Evolutionary conservation across 2,329 filamentous ascomycete genomes (phyloP).

Genomic region (Ophiostoma pallidulum): DNA sequence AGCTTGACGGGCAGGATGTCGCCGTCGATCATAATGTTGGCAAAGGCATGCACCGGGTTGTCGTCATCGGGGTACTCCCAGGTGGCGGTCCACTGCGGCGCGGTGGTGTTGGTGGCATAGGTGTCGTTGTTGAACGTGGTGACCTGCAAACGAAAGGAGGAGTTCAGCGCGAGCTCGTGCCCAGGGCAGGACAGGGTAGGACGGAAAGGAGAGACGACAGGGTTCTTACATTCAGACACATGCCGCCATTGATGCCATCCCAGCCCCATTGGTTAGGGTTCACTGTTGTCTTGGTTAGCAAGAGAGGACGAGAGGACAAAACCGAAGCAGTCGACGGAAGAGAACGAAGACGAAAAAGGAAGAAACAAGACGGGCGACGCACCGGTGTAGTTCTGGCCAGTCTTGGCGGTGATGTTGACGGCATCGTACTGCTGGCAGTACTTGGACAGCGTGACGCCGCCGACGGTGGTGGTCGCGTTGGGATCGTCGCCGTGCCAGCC

Average conservation of each 20-base stretch:
- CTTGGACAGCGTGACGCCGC: constrained; percentile 9
- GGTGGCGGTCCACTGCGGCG: constrained; percentile 41
- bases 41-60: constrained; percentile 43
- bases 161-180: too few relatives aligned
- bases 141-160: too few relatives aligned
- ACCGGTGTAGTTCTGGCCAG: constrained; percentile 39
- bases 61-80: constrained; percentile 38
- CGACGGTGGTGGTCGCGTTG: constrained; percentile 10
- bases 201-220: too few relatives aligned
- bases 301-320: too few relatives aligned
- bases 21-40: constrained; percentile 41
- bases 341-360: too few relatives aligned
- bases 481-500: constrained; percentile 16
- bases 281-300: constrained; percentile 28
- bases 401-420: constrained; percentile 17
- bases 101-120: constrained; percentile 36
- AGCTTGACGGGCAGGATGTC: constrained; percentile 34
- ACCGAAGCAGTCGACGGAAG: too few relatives aligned
- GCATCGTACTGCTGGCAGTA: constrained; percentile 16
- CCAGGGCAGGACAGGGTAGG: too few relatives aligned
- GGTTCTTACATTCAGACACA: background rate
- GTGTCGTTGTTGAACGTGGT: constrained; percentile 40
- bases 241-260: constrained; percentile 28
- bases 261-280: constrained; percentile 49
- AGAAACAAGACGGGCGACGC: constrained; percentile 20